Conservation (phyloP, 1,139 yeast species). For the Saccharomyces uvarum region DNA sequence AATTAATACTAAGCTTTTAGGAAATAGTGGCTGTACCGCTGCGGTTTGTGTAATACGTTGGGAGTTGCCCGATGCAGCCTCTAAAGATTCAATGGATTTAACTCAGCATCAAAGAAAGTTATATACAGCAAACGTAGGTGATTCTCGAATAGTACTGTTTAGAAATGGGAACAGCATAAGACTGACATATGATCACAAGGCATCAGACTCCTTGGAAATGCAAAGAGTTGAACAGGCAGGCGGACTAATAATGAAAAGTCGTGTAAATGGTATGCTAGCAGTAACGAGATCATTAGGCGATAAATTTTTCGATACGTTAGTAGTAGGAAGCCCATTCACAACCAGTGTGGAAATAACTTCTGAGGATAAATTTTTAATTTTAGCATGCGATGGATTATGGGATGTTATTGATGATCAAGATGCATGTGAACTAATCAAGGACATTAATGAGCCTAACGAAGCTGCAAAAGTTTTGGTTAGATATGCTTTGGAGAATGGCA, state of each 20-base stretch:
- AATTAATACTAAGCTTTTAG: conserved; percentile 50
- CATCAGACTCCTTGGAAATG: conserved; percentile 71
- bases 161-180: conserved; percentile 69
- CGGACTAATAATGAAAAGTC: conserved; percentile 78
- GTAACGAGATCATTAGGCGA: conserved; percentile 96
- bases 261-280: conserved; percentile 94
- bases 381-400: conserved; percentile 96
- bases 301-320: conserved; percentile 80
- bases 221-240: conserved; percentile 71
- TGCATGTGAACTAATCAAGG: conserved; percentile 66
- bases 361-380: conserved; percentile 65
- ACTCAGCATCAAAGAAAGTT: conserved; percentile 57
- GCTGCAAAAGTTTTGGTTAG: conserved; percentile 68
- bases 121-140: conserved; percentile 94
- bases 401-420: conserved; percentile 77
- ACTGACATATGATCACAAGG: conserved; percentile 89
- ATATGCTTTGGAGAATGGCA: conserved; percentile 68
- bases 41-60: conserved; percentile 88
- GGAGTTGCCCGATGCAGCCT: conserved; percentile 48
- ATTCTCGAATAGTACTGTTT: conserved; percentile 73
- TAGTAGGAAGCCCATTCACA: conserved; percentile 86
- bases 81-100: conserved; percentile 19
- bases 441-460: conserved; percentile 47
- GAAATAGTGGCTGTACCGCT: conserved; percentile 86
- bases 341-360: conserved; percentile 67